Base-by-base conservation (phyloP, 805 yeast genomes). In the Torulaspora maleeae region DNA sequence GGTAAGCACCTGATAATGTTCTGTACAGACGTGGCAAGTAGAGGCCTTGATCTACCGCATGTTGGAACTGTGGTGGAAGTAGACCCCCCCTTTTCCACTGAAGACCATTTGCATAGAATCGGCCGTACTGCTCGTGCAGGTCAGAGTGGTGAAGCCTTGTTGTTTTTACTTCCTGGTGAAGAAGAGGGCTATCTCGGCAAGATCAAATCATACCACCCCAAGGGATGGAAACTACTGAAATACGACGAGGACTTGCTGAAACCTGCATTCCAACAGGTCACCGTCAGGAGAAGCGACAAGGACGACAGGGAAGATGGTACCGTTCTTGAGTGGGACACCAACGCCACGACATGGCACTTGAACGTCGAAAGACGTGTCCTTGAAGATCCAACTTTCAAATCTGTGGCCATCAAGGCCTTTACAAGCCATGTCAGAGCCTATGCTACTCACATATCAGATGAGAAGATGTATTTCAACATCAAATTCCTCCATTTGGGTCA, bases 121-220 rank as follows among this genome's bases (percentile, higher is more conserved):
- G 99, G 99, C 43, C 81, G 99, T 71, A 89, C 98, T 10, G 99
- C 99, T 7, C 82, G 99, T 70, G 95, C 95, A n/a, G 99, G 99
- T 51, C 76, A 80, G 36, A 66, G 71, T 32, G 99, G 99, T 63
- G 74, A 74, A 30, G 85, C 97, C 1, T 64, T 80, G 1, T 66
- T 93, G 47, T 88, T 91, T 59, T 70, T 93, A 34, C 70, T 91
- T 27, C 99, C 99, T 1, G 95, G 96, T 1, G 76, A 72, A 48
- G 98, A 91, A 66, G 98, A 91, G 68, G 81, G 79, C 11, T 91
- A 89, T 59, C 71, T 84, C 50, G 85, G 80, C 17, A 77, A 76
- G 43, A 74, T 86, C 38, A 73, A 71, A 38, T 71, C 74, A 4
- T 70, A 73, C 38, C 95, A 85, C 64, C 75, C 77, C 17, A 68